These are phyloP conservation scores for Aspergillus sparsus DNA, from an alignment of 495 filamentous ascomycete species.

Conservation along the genomic window DNA sequence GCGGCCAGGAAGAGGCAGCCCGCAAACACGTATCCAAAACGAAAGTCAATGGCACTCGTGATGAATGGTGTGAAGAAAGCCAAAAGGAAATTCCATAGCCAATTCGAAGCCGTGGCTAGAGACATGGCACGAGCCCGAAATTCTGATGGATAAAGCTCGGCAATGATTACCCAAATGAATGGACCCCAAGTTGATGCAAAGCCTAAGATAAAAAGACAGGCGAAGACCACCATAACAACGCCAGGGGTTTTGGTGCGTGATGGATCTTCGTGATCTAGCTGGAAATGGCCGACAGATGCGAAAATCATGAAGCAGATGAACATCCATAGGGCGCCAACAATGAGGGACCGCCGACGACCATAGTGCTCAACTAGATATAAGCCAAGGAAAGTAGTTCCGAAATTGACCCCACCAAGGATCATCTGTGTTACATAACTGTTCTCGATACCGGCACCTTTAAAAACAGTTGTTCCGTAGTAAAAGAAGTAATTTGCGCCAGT, in stretches of 20 bases:
- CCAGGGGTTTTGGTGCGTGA: background rate
- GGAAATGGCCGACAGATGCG: conserved; percentile 67
- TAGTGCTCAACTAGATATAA: conserved; percentile 69
- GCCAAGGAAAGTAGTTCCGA: conserved; percentile 67
- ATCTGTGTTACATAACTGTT: conserved; percentile 71
- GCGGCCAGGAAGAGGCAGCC: conserved; percentile 62
- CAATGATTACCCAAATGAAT: conserved; percentile 74
- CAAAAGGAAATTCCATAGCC: conserved; percentile 85
- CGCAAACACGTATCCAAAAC: conserved; percentile 79
- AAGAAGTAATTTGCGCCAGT: conserved; percentile 63
- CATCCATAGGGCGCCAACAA: conserved; percentile 68
- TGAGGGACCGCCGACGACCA: conserved; percentile 65
- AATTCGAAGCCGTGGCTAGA: conserved; percentile 75
- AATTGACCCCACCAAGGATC: conserved; percentile 72
- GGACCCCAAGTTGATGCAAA: conserved; percentile 70
- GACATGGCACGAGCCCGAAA: conserved; percentile 75
- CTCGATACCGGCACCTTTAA: conserved; percentile 63
- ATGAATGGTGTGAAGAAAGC: conserved; percentile 78
- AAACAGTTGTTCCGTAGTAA: conserved; percentile 74
- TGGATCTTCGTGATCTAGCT: conserved; percentile 46
- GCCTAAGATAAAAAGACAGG: conserved; percentile 16
- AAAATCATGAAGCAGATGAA: conserved; percentile 69
- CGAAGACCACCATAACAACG: conserved; percentile 54
- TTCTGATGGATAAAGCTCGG: conserved; percentile 75
- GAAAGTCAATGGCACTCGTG: conserved; percentile 63